Conservation (phyloP, 2,329 filamentous ascomycete species). For the Sporothrix brunneoviolacea region DNA sequence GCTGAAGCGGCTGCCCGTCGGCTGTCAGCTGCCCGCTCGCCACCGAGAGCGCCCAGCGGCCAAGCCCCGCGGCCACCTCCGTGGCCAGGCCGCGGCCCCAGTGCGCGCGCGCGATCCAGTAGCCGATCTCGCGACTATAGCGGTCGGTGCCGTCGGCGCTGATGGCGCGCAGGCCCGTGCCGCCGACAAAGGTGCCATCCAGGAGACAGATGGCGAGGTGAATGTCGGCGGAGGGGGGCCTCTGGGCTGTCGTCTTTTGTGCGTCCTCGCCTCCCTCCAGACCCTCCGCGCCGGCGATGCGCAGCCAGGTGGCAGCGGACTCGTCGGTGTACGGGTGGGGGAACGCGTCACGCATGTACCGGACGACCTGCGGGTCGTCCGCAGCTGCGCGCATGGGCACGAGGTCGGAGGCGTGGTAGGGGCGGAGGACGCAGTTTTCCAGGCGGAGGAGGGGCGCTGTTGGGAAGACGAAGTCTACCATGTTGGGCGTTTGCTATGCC, state of each 20-base stretch:
- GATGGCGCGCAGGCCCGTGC: constrained; percentile 32
- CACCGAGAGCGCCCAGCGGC: constrained; percentile 35
- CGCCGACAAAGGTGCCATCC: constrained; percentile 32
- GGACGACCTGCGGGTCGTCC: constrained; percentile 33
- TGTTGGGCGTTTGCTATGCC: background rate
- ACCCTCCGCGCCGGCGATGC: constrained; percentile 12
- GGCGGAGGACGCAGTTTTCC: constrained; percentile 33
- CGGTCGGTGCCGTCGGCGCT: constrained; percentile 31
- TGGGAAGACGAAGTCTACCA: constrained; percentile 7
- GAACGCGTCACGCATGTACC: constrained; percentile 38
- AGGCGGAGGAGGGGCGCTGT: constrained; percentile 24
- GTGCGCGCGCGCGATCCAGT: constrained; percentile 36
- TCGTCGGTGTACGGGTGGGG: constrained; percentile 39
- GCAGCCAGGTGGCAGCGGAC: constrained; percentile 30
- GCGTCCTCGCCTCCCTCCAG: background rate
- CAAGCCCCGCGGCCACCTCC: constrained; percentile 33
- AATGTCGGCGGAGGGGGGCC: constrained; percentile 12
- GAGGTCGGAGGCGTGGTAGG: constrained; percentile 33
- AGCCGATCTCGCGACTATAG: constrained; percentile 42
- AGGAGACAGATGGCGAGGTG: constrained; percentile 31
- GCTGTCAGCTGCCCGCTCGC: background rate
- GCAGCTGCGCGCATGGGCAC: constrained; percentile 27
- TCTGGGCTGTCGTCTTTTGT: no score
- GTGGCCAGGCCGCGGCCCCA: constrained; percentile 43
- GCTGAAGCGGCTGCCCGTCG: constrained; percentile 26